Evolutionary conservation across 2,329 filamentous ascomycete genomes (phyloP).

Genomic region (Xylaria sp.): DNA sequence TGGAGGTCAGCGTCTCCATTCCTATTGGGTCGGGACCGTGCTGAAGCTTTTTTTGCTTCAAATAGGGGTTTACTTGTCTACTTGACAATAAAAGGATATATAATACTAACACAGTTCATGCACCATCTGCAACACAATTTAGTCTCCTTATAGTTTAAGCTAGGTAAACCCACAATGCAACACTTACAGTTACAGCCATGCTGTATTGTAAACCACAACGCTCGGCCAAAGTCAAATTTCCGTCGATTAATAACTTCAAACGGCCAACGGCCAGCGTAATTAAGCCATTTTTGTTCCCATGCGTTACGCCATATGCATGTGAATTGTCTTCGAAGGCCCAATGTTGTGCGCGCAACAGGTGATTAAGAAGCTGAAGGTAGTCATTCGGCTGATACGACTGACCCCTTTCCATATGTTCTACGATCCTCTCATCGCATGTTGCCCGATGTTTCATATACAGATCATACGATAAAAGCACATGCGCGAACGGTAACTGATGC

Average conservation of each 20-base stretch:
- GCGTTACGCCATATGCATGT: background rate
- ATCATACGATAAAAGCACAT: background rate
- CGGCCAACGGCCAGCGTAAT: background rate
- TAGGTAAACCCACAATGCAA: background rate
- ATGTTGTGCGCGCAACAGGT: no score
- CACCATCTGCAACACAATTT: conserved; percentile 3
- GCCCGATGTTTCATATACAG: background rate
- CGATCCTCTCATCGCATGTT: background rate
- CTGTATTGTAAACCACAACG: background rate
- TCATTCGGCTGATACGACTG: background rate
- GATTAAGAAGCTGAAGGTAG: no score
- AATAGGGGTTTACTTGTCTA: background rate
- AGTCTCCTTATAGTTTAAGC: no score
- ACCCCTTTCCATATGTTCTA: background rate
- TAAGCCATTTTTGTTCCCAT: background rate
- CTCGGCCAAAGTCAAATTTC: background rate
- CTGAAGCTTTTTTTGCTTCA: no score
- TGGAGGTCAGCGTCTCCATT: background rate
- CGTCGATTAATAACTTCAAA: background rate
- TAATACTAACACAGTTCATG: conserved; percentile 9
- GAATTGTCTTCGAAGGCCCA: no score
- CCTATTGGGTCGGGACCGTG: no score
- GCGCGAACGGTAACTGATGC: background rate
- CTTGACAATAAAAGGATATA: background rate
- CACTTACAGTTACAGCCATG: background rate